A percentile compares a stretch with the other conserved stretches of the same genome.
Evolutionary conservation across 495 filamentous ascomycete genomes (phyloP).

Genomic region (Penicillium simplicissimum): DNA sequence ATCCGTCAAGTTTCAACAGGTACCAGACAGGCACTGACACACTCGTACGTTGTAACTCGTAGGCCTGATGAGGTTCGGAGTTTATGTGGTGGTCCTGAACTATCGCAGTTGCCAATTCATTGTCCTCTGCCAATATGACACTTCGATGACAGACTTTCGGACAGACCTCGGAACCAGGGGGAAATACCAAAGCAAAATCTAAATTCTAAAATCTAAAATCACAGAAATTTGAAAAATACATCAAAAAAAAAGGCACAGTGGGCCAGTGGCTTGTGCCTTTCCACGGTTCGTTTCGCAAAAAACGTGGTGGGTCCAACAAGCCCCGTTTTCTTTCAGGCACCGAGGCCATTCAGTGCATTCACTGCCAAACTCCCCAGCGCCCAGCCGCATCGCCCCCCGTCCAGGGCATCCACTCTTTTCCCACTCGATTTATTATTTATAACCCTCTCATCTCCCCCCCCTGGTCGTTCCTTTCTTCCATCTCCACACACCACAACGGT

Average conservation of each 20-base stretch:
- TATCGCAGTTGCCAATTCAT: not conserved
- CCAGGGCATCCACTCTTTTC: no score
- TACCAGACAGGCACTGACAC: not conserved
- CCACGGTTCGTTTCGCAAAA: not conserved
- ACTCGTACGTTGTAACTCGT: not conserved
- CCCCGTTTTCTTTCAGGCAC: not conserved
- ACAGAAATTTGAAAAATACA: not conserved
- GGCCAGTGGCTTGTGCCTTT: not conserved
- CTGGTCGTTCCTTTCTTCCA: slow-evolving; percentile 6
- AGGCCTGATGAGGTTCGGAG: not conserved
- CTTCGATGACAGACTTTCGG: not conserved
- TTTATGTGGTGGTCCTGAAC: not conserved
- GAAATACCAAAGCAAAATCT: not conserved
- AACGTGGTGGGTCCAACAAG: not conserved
- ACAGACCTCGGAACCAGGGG: not conserved
- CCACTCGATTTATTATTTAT: not conserved
- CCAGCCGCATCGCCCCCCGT: not conserved
- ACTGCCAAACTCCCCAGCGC: not conserved
- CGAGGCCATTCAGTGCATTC: no score
- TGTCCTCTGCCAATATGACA: not conserved
- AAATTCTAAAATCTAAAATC: not conserved
- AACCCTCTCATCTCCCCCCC: slow-evolving; percentile 1
- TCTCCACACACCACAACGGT: slow-evolving; percentile 16
- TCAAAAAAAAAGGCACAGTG: not conserved
- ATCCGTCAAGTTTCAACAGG: not conserved